Evolutionary conservation across 2,329 filamentous ascomycete species (phyloP).

Genomic region (Sclerotinia spermophila): DNA sequence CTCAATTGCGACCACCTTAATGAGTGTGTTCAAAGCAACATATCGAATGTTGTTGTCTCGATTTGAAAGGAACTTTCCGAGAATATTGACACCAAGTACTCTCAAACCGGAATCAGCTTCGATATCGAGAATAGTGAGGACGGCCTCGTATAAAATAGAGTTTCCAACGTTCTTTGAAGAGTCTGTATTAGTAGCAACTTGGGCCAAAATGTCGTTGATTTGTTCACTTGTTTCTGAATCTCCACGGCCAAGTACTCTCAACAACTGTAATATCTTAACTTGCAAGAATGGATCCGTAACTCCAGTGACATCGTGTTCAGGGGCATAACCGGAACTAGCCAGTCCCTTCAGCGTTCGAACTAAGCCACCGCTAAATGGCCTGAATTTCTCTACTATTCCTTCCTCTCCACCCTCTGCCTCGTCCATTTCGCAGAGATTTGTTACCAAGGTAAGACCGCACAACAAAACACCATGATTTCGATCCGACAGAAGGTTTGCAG

Average conservation of each 20-base stretch:
- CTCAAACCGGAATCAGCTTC: conserved; percentile 93
- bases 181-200: conserved; percentile 97
- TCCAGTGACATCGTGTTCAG: conserved; percentile 96
- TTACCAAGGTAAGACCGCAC: conserved; percentile 86
- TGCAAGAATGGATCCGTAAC: conserved; percentile 98
- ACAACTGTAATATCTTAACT: conserved; percentile 86
- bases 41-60: conserved; percentile 99
- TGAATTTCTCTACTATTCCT: conserved; percentile 86
- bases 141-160: conserved; percentile 94
- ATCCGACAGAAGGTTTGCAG: conserved; percentile 81
- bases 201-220: conserved; percentile 97
- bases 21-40: conserved; percentile 92
- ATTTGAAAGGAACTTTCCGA: conserved; percentile 98
- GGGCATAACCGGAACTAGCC: conserved; percentile 92
- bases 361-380: conserved; percentile 75
- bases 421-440: conserved; percentile 90
- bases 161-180: conserved; percentile 98
- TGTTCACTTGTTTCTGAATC: conserved; percentile 87
- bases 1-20: conserved; percentile 97
- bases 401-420: conserved; percentile 89
- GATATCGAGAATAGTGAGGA: conserved; percentile 95
- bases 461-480: conserved; percentile 93
- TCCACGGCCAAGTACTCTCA: conserved; percentile 82
- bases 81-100: conserved; percentile 94
- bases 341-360: conserved; percentile 90